Conservation (phyloP, 176 grass and related monocot species). For the Ensete ventricosum region DNA sequence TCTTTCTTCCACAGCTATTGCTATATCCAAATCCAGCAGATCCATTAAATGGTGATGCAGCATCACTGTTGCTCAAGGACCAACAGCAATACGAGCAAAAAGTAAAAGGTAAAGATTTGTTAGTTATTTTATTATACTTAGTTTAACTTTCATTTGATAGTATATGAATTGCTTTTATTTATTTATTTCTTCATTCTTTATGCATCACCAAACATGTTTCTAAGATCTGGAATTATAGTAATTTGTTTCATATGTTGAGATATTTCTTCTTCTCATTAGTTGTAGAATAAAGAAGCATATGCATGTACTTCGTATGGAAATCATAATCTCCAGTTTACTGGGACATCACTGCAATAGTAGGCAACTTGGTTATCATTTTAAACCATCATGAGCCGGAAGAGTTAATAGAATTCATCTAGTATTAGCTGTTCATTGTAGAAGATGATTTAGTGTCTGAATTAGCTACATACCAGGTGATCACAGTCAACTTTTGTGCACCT, state of each 20-base stretch:
- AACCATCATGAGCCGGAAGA: background rate
- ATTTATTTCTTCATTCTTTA: background rate
- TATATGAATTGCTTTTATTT: background rate
- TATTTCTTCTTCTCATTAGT: background rate
- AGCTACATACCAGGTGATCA: background rate
- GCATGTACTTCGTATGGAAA: background rate
- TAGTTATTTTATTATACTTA: background rate
- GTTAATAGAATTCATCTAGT: background rate
- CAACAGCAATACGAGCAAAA: slow-evolving; percentile 6
- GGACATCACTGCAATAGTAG: background rate
- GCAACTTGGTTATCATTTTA: background rate
- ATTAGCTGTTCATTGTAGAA: background rate
- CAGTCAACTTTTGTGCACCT: background rate
- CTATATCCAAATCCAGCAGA: slow-evolving; percentile 11
- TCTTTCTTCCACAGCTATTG: slow-evolving; percentile 17
- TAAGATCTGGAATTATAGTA: background rate
- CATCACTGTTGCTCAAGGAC: slow-evolving; percentile 10
- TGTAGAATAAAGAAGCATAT: background rate
- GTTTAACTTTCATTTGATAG: background rate
- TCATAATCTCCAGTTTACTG: background rate
- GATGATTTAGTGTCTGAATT: background rate
- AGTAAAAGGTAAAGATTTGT: slow-evolving; percentile 10
- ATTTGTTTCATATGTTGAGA: background rate
- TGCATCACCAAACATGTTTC: background rate
- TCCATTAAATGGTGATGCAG: slow-evolving; percentile 15